Conservation (phyloP, 1,139 yeast species). For the Diutina rugosa region DNA sequence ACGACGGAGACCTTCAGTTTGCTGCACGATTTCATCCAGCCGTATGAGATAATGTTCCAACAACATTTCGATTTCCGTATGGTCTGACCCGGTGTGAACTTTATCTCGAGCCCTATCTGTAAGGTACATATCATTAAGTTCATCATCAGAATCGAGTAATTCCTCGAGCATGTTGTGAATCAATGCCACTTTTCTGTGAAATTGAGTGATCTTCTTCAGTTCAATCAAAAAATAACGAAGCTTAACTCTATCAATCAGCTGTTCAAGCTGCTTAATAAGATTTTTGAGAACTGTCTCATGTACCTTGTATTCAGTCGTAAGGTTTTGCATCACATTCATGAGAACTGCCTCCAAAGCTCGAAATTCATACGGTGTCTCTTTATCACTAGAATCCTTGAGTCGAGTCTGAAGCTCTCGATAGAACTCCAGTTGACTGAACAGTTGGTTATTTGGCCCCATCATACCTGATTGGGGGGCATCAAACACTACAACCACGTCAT, state of each 20-base stretch:
- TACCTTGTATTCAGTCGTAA: constrained; percentile 30
- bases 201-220: constrained; percentile 30
- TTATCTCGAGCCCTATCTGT: constrained; percentile 15
- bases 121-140: constrained; percentile 26
- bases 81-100: constrained; percentile 20
- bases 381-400: background rate
- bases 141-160: constrained; percentile 27
- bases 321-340: constrained; percentile 23
- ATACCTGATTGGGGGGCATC: constrained; percentile 21
- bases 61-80: constrained; percentile 30
- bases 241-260: constrained; percentile 25
- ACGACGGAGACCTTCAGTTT: constrained; percentile 24
- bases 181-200: constrained; percentile 27
- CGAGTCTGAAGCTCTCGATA: constrained; percentile 13
- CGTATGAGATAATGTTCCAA: constrained; percentile 32
- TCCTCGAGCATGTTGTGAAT: constrained; percentile 29
- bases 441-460: background rate
- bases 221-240: constrained; percentile 29
- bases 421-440: background rate
- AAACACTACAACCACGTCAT: constrained; percentile 26
- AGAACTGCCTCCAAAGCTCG: constrained; percentile 31
- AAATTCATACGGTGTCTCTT: constrained; percentile 30
- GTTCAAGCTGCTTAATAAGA: constrained; percentile 23
- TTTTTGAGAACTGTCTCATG: constrained; percentile 27
- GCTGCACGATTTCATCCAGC: constrained; percentile 33